phyloP scores from a whole-genome alignment of 2,329 filamentous ascomycete genomes.

The Neonectria faginata region DNA sequence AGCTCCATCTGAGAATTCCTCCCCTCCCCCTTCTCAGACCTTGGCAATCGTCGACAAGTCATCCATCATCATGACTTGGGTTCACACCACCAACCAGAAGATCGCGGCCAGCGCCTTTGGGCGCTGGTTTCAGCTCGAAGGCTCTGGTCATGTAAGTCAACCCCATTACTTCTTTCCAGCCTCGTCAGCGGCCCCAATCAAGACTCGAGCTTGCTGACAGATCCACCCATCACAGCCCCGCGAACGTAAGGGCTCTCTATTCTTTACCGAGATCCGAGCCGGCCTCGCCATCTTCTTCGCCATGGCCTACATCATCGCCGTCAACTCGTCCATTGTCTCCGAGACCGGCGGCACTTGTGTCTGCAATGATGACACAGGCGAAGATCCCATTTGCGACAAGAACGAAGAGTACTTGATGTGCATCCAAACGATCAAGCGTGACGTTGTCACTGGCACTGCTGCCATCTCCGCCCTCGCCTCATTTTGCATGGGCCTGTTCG shows the following conservation, averaged over 20 bases:
- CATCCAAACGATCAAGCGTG: conserved; percentile 73
- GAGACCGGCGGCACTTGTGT: conserved; percentile 81
- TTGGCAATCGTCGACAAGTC: conserved; percentile 2
- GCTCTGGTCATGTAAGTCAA: conserved; percentile 80
- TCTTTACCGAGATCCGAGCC: conserved; percentile 86
- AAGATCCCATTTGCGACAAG: conserved; percentile 63
- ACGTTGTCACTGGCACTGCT: conserved; percentile 86
- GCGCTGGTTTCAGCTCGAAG: conserved; percentile 82
- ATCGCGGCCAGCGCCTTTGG: conserved; percentile 76
- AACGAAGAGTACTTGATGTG: conserved; percentile 74
- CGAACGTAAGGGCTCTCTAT: conserved; percentile 79
- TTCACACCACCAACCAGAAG: conserved; percentile 62
- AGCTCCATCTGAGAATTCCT: background rate
- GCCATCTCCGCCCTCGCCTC: conserved; percentile 82
- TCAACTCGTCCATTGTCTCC: conserved; percentile 66
- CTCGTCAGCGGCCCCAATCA: background rate
- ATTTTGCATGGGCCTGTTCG: conserved; percentile 86
- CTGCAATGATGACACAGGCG: conserved; percentile 64
- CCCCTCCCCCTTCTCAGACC: conserved; percentile 4
- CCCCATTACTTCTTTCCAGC: background rate
- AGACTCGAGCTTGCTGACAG: conserved; percentile 1
- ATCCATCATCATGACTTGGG: conserved; percentile 58
- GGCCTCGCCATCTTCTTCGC: conserved; percentile 84
- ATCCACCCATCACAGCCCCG: conserved; percentile 60
- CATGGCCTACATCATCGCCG: conserved; percentile 67